A percentile compares a stretch with the other conserved stretches of the same genome.
These are phyloP conservation scores for Phytophthora pluvialis DNA, from an alignment of 352 stramenopile species.

Conservation along the genomic window DNA sequence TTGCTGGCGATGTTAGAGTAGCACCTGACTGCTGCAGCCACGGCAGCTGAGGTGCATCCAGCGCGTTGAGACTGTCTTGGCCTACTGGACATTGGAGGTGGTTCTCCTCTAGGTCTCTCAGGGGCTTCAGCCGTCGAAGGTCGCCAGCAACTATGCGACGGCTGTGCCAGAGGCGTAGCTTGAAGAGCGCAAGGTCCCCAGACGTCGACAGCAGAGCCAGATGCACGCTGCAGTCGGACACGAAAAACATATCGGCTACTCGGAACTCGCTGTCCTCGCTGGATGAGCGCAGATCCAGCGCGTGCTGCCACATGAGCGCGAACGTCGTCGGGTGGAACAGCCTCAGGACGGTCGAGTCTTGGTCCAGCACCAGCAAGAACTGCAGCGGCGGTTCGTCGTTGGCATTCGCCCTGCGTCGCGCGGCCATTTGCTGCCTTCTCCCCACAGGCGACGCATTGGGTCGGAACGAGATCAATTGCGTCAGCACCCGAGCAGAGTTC, in stretches of 20 bases:
- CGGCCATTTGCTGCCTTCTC: constrained; percentile 14
- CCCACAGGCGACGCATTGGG: constrained; percentile 19
- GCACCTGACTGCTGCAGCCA: constrained; percentile 1
- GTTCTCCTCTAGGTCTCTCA: constrained; percentile 20
- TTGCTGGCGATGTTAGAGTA: constrained; percentile 17
- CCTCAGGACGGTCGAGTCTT: constrained; percentile 23
- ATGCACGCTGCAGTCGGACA: constrained; percentile 32
- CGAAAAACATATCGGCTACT: constrained; percentile 30
- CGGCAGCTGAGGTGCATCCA: neutral
- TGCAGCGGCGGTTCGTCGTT: constrained; percentile 26
- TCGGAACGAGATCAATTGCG: constrained; percentile 35
- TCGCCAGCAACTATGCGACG: constrained; percentile 34
- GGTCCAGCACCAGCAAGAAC: constrained; percentile 40
- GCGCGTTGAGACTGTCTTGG: constrained; percentile 15
- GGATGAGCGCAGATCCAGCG: constrained; percentile 26
- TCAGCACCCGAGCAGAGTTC: constrained; percentile 10
- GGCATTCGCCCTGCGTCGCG: constrained; percentile 5
- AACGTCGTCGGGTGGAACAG: constrained; percentile 33
- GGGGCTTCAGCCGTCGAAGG: constrained; percentile 24
- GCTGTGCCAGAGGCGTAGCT: constrained; percentile 38
- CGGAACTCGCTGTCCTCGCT: constrained; percentile 1
- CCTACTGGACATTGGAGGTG: constrained; percentile 23
- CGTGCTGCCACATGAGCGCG: constrained; percentile 35
- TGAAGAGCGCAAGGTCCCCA: constrained; percentile 34
- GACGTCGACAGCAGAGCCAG: constrained; percentile 31